Conservation (phyloP, 257 asterid species). For the Thymus mandschuricus region DNA sequence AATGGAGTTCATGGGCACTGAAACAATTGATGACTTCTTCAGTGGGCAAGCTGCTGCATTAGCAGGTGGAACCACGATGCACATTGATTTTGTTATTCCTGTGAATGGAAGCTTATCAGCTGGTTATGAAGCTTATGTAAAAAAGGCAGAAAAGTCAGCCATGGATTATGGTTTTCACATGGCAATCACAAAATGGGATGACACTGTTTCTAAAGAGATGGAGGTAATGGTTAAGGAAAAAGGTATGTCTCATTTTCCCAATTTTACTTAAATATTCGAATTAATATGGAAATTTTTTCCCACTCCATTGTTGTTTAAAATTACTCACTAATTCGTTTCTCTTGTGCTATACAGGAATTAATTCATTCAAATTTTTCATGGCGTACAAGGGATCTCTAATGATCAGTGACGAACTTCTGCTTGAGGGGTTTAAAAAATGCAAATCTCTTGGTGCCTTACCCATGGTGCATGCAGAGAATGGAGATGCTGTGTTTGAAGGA, state of each 20-base stretch:
- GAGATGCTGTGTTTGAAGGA: constrained; percentile 97
- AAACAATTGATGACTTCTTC: constrained; percentile 83
- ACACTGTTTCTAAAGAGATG: constrained; percentile 77
- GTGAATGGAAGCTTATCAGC: constrained; percentile 83
- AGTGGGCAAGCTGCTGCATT: constrained; percentile 98
- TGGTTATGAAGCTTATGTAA: constrained; percentile 74
- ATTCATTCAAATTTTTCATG: constrained; percentile 90
- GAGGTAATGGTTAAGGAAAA: constrained; percentile 94
- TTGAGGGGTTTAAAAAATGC: constrained; percentile 96
- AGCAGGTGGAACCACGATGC: constrained; percentile 99
- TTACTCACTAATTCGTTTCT: constrained; percentile 27
- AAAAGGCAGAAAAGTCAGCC: constrained; percentile 78
- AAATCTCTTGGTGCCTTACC: constrained; percentile 95
- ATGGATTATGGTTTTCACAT: constrained; percentile 99
- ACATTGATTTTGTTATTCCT: constrained; percentile 93
- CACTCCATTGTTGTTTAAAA: constrained; percentile 6
- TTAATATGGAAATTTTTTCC: neutral
- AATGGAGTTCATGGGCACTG: constrained; percentile 93
- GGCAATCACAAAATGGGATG: constrained; percentile 99
- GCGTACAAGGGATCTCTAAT: constrained; percentile 94
- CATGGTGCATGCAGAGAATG: constrained; percentile 98
- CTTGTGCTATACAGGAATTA: constrained; percentile 60
- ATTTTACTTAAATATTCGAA: neutral
- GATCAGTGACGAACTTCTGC: constrained; percentile 81
- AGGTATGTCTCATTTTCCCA: constrained; percentile 41